Evolutionary conservation across 192 early-diverging fungal species (phyloP).

Genomic region (Lunasporangiospora selenospora): DNA sequence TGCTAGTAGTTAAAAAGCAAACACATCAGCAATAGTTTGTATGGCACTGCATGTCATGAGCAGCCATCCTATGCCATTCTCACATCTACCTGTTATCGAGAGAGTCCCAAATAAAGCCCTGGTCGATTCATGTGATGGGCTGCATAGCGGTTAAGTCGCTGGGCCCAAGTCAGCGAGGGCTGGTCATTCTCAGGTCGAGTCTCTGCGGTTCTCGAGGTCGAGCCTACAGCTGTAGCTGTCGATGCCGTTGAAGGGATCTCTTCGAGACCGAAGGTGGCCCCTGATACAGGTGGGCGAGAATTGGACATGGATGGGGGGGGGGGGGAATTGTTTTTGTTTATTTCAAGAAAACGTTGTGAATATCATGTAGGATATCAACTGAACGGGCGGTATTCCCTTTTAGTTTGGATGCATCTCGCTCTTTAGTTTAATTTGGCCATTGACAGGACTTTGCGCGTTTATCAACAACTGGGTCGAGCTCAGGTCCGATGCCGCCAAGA

Average conservation of each 20-base stretch:
- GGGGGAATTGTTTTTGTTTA: no score
- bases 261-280: no score
- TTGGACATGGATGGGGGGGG: no score
- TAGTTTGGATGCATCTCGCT: conserved; percentile 82
- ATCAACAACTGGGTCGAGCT: conserved; percentile 93
- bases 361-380: neutral
- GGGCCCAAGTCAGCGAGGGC: conserved; percentile 19
- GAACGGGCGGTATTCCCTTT: neutral
- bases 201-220: no score
- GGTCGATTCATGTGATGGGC: neutral
- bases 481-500: conserved; percentile 84
- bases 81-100: conserved; percentile 22
- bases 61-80: neutral
- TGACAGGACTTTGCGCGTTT: conserved; percentile 74
- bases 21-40: neutral
- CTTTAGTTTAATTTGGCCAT: conserved; percentile 81
- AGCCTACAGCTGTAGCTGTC: no score
- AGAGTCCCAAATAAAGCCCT: conserved; percentile 46
- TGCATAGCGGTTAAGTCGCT: conserved; percentile 18
- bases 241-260: no score
- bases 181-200: no score
- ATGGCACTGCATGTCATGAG: neutral
- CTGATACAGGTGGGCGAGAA: no score
- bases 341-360: neutral
- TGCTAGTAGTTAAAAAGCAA: neutral